Evolutionary conservation across 2,329 filamentous ascomycete genomes (phyloP), one percentile per base, ranked within the genome.

Genomic region (Alternaria atra): DNA sequence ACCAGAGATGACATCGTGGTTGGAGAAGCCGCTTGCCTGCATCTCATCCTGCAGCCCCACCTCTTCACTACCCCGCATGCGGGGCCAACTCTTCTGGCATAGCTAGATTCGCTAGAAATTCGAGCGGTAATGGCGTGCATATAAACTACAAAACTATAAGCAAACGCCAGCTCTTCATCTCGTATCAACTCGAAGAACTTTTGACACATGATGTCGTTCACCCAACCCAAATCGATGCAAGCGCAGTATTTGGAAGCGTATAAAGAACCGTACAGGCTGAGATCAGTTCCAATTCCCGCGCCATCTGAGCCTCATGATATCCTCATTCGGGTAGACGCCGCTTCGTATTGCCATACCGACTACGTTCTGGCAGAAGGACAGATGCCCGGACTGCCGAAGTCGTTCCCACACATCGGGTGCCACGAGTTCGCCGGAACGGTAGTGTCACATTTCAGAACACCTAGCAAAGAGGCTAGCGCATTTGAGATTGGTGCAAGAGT

Each of bases 311-410:
- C 74, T 3, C 60, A 82, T 61, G 82, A 84, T 58, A 51, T 84
- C 25, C 77, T 84, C 17, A 78, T 84, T 67, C 78, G 77, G 58
- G 81, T 84, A 37, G 77, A 80, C 48, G 82, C 82, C 5, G 81
- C 81, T 9, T 83, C 80, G 1, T 84, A 84, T 65, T 83, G 81
- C 69, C 82, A 84, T 65, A 84, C 81, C 10, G 79, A 81, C 53
- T 74, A 69, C 27, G 75, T 80, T 8, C 69, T 81, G 17, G 75
- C 78, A 30, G 61, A 74, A 37, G 79, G 78, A 13, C 64, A 73
- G 37, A 74, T 80, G 73, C 68, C 66, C 6, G 70, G 68, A 2
- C 63, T 75, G 29, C 80, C 81, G 1, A 73, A 74, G 2, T 65
- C 64, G 4, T 79, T 83, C 51, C 82, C 82, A 7, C 81, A 82